phyloP scores from a whole-genome alignment of 345 rosid species.

The Physaria fendleri region DNA sequence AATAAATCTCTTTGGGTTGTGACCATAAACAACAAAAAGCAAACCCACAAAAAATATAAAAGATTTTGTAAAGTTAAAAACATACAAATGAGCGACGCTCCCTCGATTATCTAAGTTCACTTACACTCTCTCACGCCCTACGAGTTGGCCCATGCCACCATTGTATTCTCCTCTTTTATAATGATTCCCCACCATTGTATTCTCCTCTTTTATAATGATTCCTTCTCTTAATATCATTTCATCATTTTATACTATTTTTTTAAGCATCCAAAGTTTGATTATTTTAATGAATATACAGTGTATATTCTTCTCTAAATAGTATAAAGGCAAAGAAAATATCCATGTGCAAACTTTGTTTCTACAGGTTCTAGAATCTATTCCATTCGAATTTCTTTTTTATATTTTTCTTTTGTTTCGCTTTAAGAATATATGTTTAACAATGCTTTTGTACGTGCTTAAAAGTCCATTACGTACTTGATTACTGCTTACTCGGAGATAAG shows the following conservation, averaged over 20 bases:
- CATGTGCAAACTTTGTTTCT: constrained; percentile 27
- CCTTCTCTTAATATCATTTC: constrained; percentile 13
- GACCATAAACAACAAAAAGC: constrained; percentile 35
- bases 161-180: constrained; percentile 10
- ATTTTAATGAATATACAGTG: constrained; percentile 22
- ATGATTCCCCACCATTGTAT: constrained; percentile 9
- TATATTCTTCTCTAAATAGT: constrained; percentile 25
- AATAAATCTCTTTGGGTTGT: constrained; percentile 26
- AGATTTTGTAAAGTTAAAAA: constrained; percentile 18
- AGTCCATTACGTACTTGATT: constrained; percentile 1
- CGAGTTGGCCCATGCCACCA: constrained; percentile 27
- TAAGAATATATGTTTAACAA: not conserved
- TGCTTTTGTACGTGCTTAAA: constrained; percentile 3
- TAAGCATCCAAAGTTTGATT: constrained; percentile 27
- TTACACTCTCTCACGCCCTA: constrained; percentile 25
- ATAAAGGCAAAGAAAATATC: constrained; percentile 9
- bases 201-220: constrained; percentile 4
- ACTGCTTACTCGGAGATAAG: not conserved
- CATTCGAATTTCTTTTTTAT: not conserved
- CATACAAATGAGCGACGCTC: constrained; percentile 26
- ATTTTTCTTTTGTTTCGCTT: constrained; percentile 16
- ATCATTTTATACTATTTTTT: constrained; percentile 17
- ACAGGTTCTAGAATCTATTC: constrained; percentile 23
- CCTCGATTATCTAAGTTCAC: constrained; percentile 27
- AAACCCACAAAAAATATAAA: constrained; percentile 12